Conservation (phyloP, 169 alveolate species). For the Cryptosporidium sp. region DNA sequence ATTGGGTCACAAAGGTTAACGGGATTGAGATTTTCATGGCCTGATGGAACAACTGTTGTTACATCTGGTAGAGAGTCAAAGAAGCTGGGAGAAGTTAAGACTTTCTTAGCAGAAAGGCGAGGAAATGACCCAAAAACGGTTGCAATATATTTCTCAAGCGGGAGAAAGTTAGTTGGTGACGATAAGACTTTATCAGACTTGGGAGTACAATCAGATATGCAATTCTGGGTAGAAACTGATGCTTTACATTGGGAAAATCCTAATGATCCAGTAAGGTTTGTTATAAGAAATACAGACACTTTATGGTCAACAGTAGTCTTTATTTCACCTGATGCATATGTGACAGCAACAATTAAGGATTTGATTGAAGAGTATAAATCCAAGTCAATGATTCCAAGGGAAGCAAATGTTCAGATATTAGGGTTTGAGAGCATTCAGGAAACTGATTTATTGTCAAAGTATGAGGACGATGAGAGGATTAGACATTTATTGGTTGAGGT, state of each 20-base stretch:
- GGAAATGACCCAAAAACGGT: conserved; percentile 44
- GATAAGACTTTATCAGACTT: conserved; percentile 49
- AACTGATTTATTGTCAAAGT: conserved; percentile 59
- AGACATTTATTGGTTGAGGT: conserved; percentile 72
- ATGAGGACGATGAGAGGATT: conserved; percentile 69
- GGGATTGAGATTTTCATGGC: conserved; percentile 68
- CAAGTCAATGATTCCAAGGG: conserved; percentile 59
- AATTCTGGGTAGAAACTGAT: conserved; percentile 72
- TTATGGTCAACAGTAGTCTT: conserved; percentile 68
- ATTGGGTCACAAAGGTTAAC: conserved; percentile 37
- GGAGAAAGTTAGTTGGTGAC: conserved; percentile 45
- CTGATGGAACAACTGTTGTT: conserved; percentile 69
- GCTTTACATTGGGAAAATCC: conserved; percentile 66
- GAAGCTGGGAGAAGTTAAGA: conserved; percentile 50
- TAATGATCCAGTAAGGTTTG: conserved; percentile 69
- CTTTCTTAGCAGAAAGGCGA: conserved; percentile 68
- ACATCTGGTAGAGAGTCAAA: conserved; percentile 55
- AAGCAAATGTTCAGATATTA: conserved; percentile 56
- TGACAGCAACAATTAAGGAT: conserved; percentile 64
- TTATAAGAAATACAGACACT: conserved; percentile 70
- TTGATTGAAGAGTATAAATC: conserved; percentile 64
- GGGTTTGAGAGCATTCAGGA: conserved; percentile 60
- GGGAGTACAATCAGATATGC: conserved; percentile 73
- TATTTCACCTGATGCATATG: conserved; percentile 70
- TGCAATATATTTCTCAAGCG: conserved; percentile 71